Percentiles rank a stretch among this genome's conserved stretches.
phyloP scores from a whole-genome alignment of 139 green algal species.

The Chlamydomonas sphaeroides region DNA sequence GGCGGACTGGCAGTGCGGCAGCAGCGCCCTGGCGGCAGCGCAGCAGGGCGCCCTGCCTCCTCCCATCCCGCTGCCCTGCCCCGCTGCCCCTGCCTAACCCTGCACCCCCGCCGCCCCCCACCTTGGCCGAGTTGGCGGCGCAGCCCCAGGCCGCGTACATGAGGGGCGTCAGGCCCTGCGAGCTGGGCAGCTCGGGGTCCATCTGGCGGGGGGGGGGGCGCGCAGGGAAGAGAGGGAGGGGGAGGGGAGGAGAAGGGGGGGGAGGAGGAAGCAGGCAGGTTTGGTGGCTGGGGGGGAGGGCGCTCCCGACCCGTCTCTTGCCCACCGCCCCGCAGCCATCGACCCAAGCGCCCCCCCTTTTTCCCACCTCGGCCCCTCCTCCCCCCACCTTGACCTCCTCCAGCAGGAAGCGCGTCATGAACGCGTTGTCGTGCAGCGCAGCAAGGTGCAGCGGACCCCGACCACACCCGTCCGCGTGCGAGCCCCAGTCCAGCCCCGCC shows the following conservation, averaged over 20 bases:
- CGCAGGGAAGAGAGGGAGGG: not conserved
- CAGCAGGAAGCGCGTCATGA: constrained; percentile 22
- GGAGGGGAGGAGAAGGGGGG: not conserved
- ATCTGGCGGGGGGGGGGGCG: not conserved
- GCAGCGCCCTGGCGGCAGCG: no score
- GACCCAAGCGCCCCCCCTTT: no score
- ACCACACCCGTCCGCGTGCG: not conserved
- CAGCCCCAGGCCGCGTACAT: constrained; percentile 10
- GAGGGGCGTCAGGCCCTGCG: not conserved
- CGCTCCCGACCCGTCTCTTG: no score
- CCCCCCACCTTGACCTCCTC: not conserved
- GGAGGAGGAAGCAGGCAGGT: no score
- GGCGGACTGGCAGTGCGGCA: no score
- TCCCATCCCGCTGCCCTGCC: no score
- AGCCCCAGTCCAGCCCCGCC: constrained; percentile 31
- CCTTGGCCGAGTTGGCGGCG: not conserved
- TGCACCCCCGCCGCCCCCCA: not conserved
- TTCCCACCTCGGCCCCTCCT: no score
- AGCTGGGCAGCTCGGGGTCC: not conserved
- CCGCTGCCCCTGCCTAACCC: no score
- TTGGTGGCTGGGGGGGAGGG: no score
- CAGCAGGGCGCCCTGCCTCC: no score
- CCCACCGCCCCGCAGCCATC: no score
- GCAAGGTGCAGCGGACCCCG: constrained; percentile 47
- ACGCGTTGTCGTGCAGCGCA: constrained; percentile 47